A percentile compares a stretch with the other conserved stretches of the same genome.
These are phyloP conservation scores for Somion occarium DNA, from an alignment of 1,284 basidiomycete genomes.

Conservation along the genomic window DNA sequence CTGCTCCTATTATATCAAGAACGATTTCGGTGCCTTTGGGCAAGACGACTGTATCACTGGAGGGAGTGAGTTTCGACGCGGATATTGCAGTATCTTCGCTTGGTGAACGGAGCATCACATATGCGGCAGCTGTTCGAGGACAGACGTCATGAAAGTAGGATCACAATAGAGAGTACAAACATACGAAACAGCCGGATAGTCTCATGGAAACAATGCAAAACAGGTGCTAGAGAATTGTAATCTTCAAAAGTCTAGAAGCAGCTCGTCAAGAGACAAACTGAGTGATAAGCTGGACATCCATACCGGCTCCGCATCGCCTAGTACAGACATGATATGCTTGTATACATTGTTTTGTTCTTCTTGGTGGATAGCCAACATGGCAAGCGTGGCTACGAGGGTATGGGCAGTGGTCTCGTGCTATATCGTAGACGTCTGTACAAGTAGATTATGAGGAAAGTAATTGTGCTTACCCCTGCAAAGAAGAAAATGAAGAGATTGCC, in stretches of 20 bases:
- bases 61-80: conserved; percentile 4
- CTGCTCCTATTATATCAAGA: conserved; percentile 15
- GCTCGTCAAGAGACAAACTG: not conserved
- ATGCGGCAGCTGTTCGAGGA: conserved; percentile 12
- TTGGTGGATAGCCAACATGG: conserved; percentile 13
- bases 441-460: not conserved
- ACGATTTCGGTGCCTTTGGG: conserved; percentile 11
- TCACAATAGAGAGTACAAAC: conserved; percentile 2
- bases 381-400: conserved; percentile 12
- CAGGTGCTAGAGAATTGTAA: conserved; percentile 11
- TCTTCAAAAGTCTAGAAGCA: conserved; percentile 14
- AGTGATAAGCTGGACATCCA: not conserved
- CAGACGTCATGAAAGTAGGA: not conserved
- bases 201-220: conserved; percentile 16
- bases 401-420: conserved; percentile 16
- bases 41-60: conserved; percentile 8
- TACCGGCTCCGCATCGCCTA: conserved; percentile 12
- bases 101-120: conserved; percentile 11
- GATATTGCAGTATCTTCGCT: conserved; percentile 9
- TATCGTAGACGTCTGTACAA: not conserved
- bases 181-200: conserved; percentile 17
- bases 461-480: conserved; percentile 16
- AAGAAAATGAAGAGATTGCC: conserved; percentile 17
- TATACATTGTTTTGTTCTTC: conserved; percentile 13
- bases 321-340: conserved; percentile 10